A percentile compares a stretch with the other conserved stretches of the same genome.
These are phyloP conservation scores for Verbena officinalis DNA, from an alignment of 257 asterid genomes.

Conservation along the genomic window DNA sequence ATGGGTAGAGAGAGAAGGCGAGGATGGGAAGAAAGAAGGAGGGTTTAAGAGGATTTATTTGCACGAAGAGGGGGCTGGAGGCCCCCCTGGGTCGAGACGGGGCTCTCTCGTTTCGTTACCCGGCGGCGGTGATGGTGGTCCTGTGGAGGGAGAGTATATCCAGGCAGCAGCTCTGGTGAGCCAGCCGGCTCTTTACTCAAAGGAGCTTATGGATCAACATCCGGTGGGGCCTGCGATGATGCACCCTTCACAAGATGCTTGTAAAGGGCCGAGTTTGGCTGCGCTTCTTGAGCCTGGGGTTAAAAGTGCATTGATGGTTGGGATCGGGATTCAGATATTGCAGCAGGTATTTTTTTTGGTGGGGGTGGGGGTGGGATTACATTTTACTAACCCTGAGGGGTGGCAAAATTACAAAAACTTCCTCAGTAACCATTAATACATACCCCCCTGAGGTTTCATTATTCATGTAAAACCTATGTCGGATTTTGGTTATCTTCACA, in stretches of 20 bases:
- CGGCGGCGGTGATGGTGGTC: slow-evolving; percentile 42
- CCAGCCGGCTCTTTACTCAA: slow-evolving; percentile 53
- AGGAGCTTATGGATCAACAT: slow-evolving; percentile 50
- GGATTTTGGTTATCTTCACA: too few relatives aligned
- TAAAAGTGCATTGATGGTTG: slow-evolving; percentile 55
- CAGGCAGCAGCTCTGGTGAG: slow-evolving; percentile 64
- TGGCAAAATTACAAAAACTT: too few relatives aligned
- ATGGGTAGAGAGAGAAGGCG: slow-evolving; percentile 55
- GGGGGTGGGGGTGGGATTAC: too few relatives aligned
- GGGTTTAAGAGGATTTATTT: slow-evolving; percentile 56
- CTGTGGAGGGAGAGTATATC: slow-evolving; percentile 40
- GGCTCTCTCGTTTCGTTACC: slow-evolving; percentile 55
- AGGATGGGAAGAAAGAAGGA: slow-evolving; percentile 52
- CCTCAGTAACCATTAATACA: too few relatives aligned
- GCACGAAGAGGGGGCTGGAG: slow-evolving; percentile 42
- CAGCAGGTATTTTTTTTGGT: slow-evolving; percentile 59
- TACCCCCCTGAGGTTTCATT: too few relatives aligned
- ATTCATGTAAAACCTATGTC: too few relatives aligned
- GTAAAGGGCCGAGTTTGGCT: slow-evolving; percentile 43
- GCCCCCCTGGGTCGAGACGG: slow-evolving; percentile 40
- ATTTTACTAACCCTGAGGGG: too few relatives aligned
- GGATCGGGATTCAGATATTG: slow-evolving; percentile 56
- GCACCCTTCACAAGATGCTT: slow-evolving; percentile 50
- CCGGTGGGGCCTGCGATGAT: slow-evolving; percentile 58
- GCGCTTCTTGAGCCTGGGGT: slow-evolving; percentile 68